Percentiles rank a stretch among this genome's conserved stretches.
Evolutionary conservation across 1,284 basidiomycete species (phyloP).

Genomic region (Irpex sp.): DNA sequence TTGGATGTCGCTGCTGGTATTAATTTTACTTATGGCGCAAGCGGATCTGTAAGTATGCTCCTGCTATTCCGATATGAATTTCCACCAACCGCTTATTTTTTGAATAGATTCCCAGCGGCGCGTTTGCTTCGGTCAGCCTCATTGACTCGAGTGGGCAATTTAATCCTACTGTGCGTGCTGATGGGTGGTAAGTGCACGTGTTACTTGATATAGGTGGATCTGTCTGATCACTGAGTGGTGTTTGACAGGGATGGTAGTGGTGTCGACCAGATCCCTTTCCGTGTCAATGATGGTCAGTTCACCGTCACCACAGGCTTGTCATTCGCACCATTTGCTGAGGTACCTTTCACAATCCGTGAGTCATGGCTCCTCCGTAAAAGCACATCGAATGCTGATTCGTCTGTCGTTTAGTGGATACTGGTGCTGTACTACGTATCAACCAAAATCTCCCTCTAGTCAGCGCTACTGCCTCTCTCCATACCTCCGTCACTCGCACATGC

Average conservation of each 20-base stretch:
- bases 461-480: constrained; percentile 1
- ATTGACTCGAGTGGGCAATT: constrained; percentile 5
- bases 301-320: constrained; percentile 6
- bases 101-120: constrained; percentile 2
- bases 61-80: too few relatives aligned
- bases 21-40: constrained; percentile 11
- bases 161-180: background rate
- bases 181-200: background rate
- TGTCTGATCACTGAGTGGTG: background rate
- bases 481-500: constrained; percentile 8
- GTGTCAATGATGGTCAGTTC: constrained; percentile 8
- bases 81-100: background rate
- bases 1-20: constrained; percentile 5
- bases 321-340: constrained; percentile 8
- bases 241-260: constrained; percentile 1
- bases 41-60: background rate
- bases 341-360: constrained; percentile 10
- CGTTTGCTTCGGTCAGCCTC: constrained; percentile 11
- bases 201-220: background rate
- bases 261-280: constrained; percentile 8
- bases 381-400: background rate
- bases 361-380: background rate
- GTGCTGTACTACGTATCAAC: constrained; percentile 3
- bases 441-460: constrained; percentile 8
- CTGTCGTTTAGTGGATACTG: background rate